Evolutionary conservation across 2,329 filamentous ascomycete genomes (phyloP).

Genomic region (Paraphaeosphaeria sporulosa): DNA sequence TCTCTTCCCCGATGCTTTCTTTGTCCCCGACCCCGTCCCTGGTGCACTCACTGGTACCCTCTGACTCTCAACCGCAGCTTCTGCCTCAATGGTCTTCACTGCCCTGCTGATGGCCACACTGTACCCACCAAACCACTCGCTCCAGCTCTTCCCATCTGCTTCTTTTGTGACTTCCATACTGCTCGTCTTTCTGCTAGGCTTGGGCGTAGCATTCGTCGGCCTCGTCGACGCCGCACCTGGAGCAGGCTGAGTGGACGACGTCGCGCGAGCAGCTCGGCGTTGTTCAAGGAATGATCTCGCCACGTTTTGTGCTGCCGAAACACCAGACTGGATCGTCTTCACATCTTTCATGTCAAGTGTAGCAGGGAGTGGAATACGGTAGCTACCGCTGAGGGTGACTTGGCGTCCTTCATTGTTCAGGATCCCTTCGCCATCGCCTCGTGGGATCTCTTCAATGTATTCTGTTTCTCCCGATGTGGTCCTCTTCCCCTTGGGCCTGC

Average conservation of each 20-base stretch:
- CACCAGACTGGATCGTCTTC: constrained; percentile 43
- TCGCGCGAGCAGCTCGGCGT: constrained; percentile 23
- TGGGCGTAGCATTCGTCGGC: constrained; percentile 16
- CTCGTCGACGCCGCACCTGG: constrained; percentile 7
- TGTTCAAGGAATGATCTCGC: constrained; percentile 44
- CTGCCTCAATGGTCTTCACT: constrained; percentile 48
- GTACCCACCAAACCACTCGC: constrained; percentile 50
- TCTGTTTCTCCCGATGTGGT: constrained; percentile 21
- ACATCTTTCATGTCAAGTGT: constrained; percentile 43
- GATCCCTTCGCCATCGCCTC: constrained; percentile 13
- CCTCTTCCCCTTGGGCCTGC: constrained; percentile 14
- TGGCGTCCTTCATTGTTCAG: constrained; percentile 29
- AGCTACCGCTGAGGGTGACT: constrained; percentile 45
- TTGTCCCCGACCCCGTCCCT: constrained; percentile 15
- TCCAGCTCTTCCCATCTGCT: constrained; percentile 37
- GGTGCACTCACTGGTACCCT: constrained; percentile 9
- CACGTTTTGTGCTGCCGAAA: constrained; percentile 44
- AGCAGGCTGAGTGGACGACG: neutral
- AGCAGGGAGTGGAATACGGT: constrained; percentile 46
- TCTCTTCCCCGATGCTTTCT: constrained; percentile 16
- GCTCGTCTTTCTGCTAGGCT: constrained; percentile 15
- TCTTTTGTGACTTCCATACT: constrained; percentile 26
- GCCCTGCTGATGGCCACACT: constrained; percentile 46
- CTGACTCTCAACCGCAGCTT: constrained; percentile 44
- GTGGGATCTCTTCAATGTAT: constrained; percentile 40